Percentiles rank a stretch among this genome's conserved stretches.
Evolutionary conservation across 2,329 filamentous ascomycete species (phyloP).

Genomic region (Diaporthe ilicicola): DNA sequence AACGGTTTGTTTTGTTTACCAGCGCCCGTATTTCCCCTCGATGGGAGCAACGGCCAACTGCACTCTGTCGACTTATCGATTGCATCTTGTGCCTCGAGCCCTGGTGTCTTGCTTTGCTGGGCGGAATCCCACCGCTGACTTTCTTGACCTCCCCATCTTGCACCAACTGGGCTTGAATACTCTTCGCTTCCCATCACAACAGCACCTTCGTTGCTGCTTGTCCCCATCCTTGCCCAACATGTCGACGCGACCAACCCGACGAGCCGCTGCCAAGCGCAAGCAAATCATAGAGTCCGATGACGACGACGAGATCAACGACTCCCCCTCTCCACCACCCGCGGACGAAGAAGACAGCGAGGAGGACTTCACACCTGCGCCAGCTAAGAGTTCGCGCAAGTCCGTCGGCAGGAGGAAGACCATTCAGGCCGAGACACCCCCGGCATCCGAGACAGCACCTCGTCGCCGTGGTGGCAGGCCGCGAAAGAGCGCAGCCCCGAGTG

Average conservation of each 20-base stretch:
- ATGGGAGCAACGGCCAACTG: slow-evolving; percentile 17
- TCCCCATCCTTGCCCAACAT: slow-evolving; percentile 40
- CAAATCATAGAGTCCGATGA: slow-evolving; percentile 84
- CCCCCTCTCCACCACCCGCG: slow-evolving; percentile 49
- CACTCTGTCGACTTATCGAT: slow-evolving; percentile 23
- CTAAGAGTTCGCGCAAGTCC: slow-evolving; percentile 53
- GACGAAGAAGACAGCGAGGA: slow-evolving; percentile 69
- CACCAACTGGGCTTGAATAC: neutral
- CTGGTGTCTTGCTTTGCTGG: slow-evolving; percentile 9
- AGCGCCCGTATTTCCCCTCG: slow-evolving; percentile 18
- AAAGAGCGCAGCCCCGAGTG: slow-evolving; percentile 49
- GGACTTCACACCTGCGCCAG: slow-evolving; percentile 80
- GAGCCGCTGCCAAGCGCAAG: slow-evolving; percentile 70
- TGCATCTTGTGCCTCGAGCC: slow-evolving; percentile 5
- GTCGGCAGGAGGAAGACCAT: slow-evolving; percentile 42
- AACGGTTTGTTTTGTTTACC: slow-evolving; percentile 30
- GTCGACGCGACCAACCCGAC: slow-evolving; percentile 53
- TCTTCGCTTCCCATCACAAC: neutral
- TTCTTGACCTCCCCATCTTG: neutral
- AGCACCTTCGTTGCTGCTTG: slow-evolving; percentile 8
- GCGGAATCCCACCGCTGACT: neutral
- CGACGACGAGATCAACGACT: slow-evolving; percentile 74
- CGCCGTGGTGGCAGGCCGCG: slow-evolving; percentile 49
- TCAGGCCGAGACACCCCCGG: slow-evolving; percentile 31
- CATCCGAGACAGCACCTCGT: slow-evolving; percentile 48